phyloP scores from a whole-genome alignment of 371 early-diverging fungal genomes.

The Blakeslea trispora region DNA sequence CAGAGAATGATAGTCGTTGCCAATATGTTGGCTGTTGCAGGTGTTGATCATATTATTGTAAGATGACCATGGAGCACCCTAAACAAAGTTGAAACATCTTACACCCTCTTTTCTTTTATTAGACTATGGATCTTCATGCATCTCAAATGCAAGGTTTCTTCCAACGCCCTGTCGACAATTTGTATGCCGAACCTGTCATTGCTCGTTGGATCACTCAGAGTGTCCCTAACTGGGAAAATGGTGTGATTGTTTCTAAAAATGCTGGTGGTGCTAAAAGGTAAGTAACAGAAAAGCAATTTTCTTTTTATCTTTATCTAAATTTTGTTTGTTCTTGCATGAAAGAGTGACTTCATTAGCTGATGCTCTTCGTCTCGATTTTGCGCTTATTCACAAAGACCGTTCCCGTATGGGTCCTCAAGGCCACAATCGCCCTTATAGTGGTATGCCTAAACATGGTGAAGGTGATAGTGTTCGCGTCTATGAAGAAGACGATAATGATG shows the following conservation, averaged over 20 bases:
- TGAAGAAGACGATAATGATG: conserved; percentile 22
- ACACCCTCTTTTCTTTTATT: background rate
- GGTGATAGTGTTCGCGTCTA: conserved; percentile 37
- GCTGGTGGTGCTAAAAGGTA: conserved; percentile 98
- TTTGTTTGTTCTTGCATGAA: conserved; percentile 3
- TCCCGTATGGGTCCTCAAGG: conserved; percentile 64
- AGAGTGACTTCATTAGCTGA: conserved; percentile 96
- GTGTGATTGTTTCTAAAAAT: conserved; percentile 94
- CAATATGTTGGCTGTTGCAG: conserved; percentile 93
- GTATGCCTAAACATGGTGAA: conserved; percentile 52
- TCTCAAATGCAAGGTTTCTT: conserved; percentile 98
- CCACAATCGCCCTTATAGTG: conserved; percentile 53
- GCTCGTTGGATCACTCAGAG: conserved; percentile 87
- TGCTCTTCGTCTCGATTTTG: conserved; percentile 91
- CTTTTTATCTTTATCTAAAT: background rate
- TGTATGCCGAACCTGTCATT: conserved; percentile 92
- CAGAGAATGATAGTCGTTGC: conserved; percentile 74
- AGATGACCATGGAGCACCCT: conserved; percentile 7
- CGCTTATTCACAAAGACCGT: conserved; percentile 91
- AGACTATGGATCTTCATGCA: conserved; percentile 93
- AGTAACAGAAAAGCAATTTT: background rate
- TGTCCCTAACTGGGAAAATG: conserved; percentile 74
- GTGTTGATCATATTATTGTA: conserved; percentile 94
- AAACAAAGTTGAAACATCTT: background rate
- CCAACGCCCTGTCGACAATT: conserved; percentile 92